Base-by-base conservation (phyloP, 495 filamentous ascomycete species). In the Penicillium atrosanguineum region DNA sequence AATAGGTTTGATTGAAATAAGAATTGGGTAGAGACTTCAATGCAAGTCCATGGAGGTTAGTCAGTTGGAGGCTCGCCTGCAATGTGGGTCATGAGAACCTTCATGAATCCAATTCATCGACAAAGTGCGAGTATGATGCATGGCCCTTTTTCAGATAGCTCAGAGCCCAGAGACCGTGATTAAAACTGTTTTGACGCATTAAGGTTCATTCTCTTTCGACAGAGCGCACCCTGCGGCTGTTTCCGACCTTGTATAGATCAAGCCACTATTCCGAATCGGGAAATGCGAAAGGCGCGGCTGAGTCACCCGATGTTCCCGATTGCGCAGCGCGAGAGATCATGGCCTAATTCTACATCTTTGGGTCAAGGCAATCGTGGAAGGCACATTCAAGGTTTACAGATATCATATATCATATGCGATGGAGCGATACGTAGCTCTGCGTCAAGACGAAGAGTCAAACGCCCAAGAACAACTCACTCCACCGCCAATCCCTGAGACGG, bases 221-320 rank as follows among this genome's bases (percentile, higher is more conserved):
- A 23, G 2, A 2, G 23, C 28, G 28, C 28, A 12, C 7, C 11
- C 7, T 31, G 28, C 1, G 11, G 28, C 7, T 31, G 7, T 9
- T 1, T 12, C 12, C 9, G 11, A 34, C 12, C 7, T 31, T 31
- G 7, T 31, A 31, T 31, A 31, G 28, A 31, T 31, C 7, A 12
- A 31, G 28, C 28, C 31, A 34, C 39, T 21, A 26, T 51, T 16
- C 40, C 40, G 11, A 12, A 44, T 51, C 34, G 2, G 48, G 48
- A 21, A 51, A 37, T 43, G 18, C 48, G 16, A 44, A 51, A 23
- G 48, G 48, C 48, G 48, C 48, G 19, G 25, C 16, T 51, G 26
- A 51, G 39, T 51, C 48, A 21, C 21, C 21, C 9, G 26, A 15
- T 14, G 18, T 20, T 37, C 18, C 14, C 7, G 31, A 14, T 34